Conservation (phyloP, 306 rosid genomes). For the Ochetophila trinervis region DNA sequence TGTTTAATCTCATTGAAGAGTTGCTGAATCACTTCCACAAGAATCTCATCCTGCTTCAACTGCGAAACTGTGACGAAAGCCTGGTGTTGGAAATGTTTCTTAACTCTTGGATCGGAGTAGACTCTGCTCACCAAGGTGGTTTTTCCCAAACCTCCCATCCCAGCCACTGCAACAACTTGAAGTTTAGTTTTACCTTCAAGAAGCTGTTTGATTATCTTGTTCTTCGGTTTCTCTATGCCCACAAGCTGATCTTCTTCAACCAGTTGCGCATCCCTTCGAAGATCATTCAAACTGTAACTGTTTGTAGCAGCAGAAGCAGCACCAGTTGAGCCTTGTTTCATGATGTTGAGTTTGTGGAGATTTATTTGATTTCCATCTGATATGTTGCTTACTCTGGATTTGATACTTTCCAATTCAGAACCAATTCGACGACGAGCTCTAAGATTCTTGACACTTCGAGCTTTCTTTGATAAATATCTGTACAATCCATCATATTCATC, state of each 20-base stretch:
- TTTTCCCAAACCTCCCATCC: slow-evolving; percentile 59
- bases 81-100: slow-evolving; percentile 37
- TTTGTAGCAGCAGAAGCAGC: slow-evolving; percentile 21
- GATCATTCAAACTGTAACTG: slow-evolving; percentile 21
- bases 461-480: background rate
- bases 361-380: slow-evolving; percentile 19
- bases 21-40: slow-evolving; percentile 35
- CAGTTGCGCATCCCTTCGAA: slow-evolving; percentile 47
- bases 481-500: background rate
- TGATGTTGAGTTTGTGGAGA: background rate
- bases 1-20: background rate
- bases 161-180: slow-evolving; percentile 39
- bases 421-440: slow-evolving; percentile 38
- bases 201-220: slow-evolving; percentile 30
- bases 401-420: slow-evolving; percentile 25
- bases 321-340: slow-evolving; percentile 25
- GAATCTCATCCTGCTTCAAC: slow-evolving; percentile 32
- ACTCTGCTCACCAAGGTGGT: slow-evolving; percentile 47
- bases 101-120: slow-evolving; percentile 46
- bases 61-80: slow-evolving; percentile 49
- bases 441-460: slow-evolving; percentile 25
- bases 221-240: slow-evolving; percentile 41
- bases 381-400: slow-evolving; percentile 25
- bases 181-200: slow-evolving; percentile 16
- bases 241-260: slow-evolving; percentile 45